phyloP scores from a whole-genome alignment of 345 rosid genomes.

The Boechera stricta region DNA sequence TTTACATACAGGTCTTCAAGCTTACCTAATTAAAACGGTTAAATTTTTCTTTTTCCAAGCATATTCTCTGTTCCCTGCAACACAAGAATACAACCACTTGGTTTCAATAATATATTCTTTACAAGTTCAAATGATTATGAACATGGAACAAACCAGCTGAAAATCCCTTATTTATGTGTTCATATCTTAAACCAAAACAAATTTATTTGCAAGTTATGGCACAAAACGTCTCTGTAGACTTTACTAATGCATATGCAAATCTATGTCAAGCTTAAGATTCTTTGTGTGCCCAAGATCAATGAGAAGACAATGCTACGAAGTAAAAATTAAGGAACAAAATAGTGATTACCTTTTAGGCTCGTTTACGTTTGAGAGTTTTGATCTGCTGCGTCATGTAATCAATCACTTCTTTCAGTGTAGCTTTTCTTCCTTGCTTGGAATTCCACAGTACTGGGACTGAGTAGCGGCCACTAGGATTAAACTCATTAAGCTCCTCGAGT shows the following conservation, averaged over 20 bases:
- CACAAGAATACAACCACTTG: neutral
- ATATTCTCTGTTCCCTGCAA: slow-evolving; percentile 21
- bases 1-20: neutral
- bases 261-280: neutral
- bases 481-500: slow-evolving; percentile 73
- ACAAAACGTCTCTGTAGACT: neutral
- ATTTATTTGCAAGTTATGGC: neutral
- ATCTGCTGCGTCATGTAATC: slow-evolving; percentile 49
- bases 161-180: neutral
- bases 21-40: neutral
- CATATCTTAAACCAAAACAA: neutral
- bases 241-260: neutral
- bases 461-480: slow-evolving; percentile 78
- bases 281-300: neutral
- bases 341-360: slow-evolving; percentile 30
- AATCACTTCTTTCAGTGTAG: slow-evolving; percentile 83
- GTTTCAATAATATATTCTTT: slow-evolving; percentile 1
- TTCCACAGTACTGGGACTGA: slow-evolving; percentile 68
- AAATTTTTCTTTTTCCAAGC: neutral
- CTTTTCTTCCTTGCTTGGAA: slow-evolving; percentile 67
- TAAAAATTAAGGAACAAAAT: neutral
- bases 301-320: slow-evolving; percentile 14
- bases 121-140: slow-evolving; percentile 4
- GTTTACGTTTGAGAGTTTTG: slow-evolving; percentile 57
- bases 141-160: neutral